Evolutionary conservation across 2,329 filamentous ascomycete genomes (phyloP).

Genomic region (Clonostachys solani): DNA sequence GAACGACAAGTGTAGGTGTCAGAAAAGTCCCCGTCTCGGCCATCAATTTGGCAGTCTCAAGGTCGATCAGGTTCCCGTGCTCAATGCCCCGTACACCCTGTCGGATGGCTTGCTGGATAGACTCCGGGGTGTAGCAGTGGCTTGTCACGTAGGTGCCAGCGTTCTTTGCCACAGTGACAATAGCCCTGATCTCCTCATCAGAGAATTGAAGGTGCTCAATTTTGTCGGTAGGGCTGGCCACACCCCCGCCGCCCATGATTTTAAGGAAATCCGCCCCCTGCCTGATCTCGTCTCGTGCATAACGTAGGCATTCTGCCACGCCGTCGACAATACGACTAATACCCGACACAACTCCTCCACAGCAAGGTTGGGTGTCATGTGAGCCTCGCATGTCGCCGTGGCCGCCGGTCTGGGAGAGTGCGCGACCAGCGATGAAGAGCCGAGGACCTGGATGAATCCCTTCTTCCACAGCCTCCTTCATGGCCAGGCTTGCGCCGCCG

Average conservation of each 20-base stretch:
- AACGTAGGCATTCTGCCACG: slow-evolving; percentile 47
- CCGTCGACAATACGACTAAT: slow-evolving; percentile 45
- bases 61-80: slow-evolving; percentile 38
- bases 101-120: slow-evolving; percentile 49
- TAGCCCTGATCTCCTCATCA: slow-evolving; percentile 48
- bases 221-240: slow-evolving; percentile 49
- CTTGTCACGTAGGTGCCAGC: slow-evolving; percentile 50
- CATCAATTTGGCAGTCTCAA: slow-evolving; percentile 42
- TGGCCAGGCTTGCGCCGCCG: slow-evolving; percentile 48
- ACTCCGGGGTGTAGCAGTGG: slow-evolving; percentile 51
- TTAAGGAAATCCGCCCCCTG: slow-evolving; percentile 58
- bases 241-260: slow-evolving; percentile 55
- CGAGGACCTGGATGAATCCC: slow-evolving; percentile 49
- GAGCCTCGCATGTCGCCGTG: slow-evolving; percentile 43
- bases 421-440: slow-evolving; percentile 49
- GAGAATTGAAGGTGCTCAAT: slow-evolving; percentile 53
- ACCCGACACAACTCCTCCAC: slow-evolving; percentile 24
- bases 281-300: slow-evolving; percentile 48
- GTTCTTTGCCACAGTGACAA: slow-evolving; percentile 42
- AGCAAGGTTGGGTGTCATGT: slow-evolving; percentile 32
- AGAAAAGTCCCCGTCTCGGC: slow-evolving; percentile 40
- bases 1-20: slow-evolving; percentile 50
- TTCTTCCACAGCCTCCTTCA: slow-evolving; percentile 54
- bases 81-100: slow-evolving; percentile 51
- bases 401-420: slow-evolving; percentile 51